A percentile compares a stretch with the other conserved stretches of the same genome.
Evolutionary conservation across 352 stramenopile genomes (phyloP).

Genomic region (Peronospora belbahrii): DNA sequence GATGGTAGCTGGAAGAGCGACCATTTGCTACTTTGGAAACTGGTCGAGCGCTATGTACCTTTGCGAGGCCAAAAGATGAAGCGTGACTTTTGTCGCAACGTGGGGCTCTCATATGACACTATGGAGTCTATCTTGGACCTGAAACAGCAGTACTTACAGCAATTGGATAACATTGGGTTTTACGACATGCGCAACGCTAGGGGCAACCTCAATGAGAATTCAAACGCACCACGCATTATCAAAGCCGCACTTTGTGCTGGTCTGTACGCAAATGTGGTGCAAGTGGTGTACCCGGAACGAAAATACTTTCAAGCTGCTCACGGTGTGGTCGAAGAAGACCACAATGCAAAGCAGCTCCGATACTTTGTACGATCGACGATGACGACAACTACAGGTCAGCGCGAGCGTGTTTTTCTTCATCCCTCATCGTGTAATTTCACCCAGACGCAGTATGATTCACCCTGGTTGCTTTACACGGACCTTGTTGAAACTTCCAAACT

Average conservation of each 20-base stretch:
- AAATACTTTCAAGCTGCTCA: conserved; percentile 93
- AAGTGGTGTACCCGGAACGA: conserved; percentile 86
- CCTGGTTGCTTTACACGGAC: conserved; percentile 93
- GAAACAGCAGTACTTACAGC: conserved; percentile 79
- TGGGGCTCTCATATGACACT: conserved; percentile 77
- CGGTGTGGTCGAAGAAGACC: conserved; percentile 86
- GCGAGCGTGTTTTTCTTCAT: conserved; percentile 94
- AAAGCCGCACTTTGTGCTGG: conserved; percentile 80
- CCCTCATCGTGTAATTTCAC: conserved; percentile 89
- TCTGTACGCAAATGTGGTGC: conserved; percentile 73
- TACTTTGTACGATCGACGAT: conserved; percentile 80
- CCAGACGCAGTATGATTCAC: conserved; percentile 90
- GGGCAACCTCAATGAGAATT: conserved; percentile 53
- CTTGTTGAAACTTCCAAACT: conserved; percentile 95
- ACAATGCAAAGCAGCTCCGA: conserved; percentile 89
- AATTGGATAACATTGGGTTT: conserved; percentile 71
- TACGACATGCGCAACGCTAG: conserved; percentile 40
- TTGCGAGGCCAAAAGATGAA: conserved; percentile 42
- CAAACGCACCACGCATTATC: conserved; percentile 84
- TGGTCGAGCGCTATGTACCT: conserved; percentile 69
- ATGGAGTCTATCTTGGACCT: conserved; percentile 90
- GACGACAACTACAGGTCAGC: conserved; percentile 2
- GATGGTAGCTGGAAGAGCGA: conserved; percentile 61
- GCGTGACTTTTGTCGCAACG: conserved; percentile 59
- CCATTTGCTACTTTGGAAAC: conserved; percentile 64